Evolutionary conservation across 2,329 filamentous ascomycete species (phyloP), one percentile per base, ranked within the genome.

Genomic region (Allantophomopsis cytisporea): DNA sequence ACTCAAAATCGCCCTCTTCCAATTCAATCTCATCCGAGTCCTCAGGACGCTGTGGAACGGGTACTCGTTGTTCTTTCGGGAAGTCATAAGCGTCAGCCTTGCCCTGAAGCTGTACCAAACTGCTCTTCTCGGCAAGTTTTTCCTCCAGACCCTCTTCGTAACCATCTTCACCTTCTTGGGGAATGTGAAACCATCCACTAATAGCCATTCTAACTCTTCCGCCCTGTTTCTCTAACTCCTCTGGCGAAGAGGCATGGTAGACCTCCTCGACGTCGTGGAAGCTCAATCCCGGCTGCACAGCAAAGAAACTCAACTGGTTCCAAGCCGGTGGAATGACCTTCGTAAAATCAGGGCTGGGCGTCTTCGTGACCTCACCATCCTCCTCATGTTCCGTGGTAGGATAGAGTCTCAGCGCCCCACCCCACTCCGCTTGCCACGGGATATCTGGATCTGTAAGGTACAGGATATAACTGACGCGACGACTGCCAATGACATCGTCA

Each of bases 181-280:
- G 91, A 46, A 98, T 96, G 60, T 98, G 91, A 60, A 93, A 98
- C 91, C 91, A 98, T 39, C 91, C 91, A 56, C 86, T 94, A 55
- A 98, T 94, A 38, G 91, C 91, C 89, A 98, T 96, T 49, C 91
- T 80, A 37, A 95, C 76, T 36, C 85, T 75, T 1, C 80, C 81
- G 14, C 81, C 80, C 42, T 88, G 73, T 58, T 69, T 76, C 55
- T 69, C 71, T 40, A 77, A 71, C 60, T 75, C 73, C 51, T 65
- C 71, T 55, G 65, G 66, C 43, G 56, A 68, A 46, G 63, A 66
- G 52, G 76, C 70, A 56, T 83, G 77, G 62, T 95, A 96, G 4
- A 98, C 91, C 62, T 98, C 91, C 63, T 96, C 89, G 40, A 98
- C 91, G 58, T 98, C 91, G 61, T 98, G 91, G 61, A 96, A 98